Conservation (phyloP, 192 early-diverging fungal species). For the Backusella mclennaniae region DNA sequence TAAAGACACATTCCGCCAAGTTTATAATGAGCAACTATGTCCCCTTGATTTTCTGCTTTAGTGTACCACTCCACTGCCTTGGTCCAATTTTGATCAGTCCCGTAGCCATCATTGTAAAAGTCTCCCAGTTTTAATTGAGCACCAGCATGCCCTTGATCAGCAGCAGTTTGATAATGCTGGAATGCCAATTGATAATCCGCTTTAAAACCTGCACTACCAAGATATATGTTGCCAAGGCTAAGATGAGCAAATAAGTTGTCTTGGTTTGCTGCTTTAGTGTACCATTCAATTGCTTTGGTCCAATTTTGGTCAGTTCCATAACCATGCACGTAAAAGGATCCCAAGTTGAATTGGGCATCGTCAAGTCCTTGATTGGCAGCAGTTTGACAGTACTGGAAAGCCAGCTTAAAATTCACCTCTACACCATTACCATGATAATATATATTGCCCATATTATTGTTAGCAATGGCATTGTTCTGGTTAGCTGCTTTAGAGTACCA, state of each 20-base stretch:
- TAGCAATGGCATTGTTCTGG: no score
- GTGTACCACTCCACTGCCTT: conserved; percentile 24
- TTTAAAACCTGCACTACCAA: not conserved
- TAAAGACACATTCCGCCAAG: no score
- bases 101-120: conserved; percentile 23
- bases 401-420: no score
- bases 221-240: conserved; percentile 26
- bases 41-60: conserved; percentile 20
- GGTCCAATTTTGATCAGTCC: conserved; percentile 22
- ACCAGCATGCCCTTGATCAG: no score
- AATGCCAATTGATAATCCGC: no score
- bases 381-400: no score
- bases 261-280: conserved; percentile 26
- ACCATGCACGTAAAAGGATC: conserved; percentile 25
- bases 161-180: no score
- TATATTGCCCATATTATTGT: no score
- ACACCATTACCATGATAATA: no score
- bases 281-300: conserved; percentile 17
- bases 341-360: conserved; percentile 21
- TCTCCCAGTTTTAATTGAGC: not conserved
- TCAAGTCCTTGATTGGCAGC: no score
- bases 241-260: conserved; percentile 28
- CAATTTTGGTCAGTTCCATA: conserved; percentile 27
- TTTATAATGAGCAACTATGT: not conserved
- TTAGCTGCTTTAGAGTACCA: not conserved